Conservation (phyloP, 768 basidiomycete genomes). For the Atractiella rhizophila region DNA sequence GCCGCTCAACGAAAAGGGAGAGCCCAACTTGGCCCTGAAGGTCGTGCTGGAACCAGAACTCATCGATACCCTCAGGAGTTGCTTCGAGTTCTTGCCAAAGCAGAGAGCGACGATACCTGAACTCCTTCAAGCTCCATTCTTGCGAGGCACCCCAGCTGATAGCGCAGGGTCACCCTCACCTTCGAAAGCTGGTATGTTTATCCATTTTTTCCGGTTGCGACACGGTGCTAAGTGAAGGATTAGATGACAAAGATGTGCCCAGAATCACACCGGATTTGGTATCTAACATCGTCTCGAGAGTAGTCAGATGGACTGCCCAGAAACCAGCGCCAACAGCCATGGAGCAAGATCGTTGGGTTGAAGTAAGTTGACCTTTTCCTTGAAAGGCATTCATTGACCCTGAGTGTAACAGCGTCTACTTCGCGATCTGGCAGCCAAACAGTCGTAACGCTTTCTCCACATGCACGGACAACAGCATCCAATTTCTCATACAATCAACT, state of each 20-base stretch:
- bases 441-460: too few relatives aligned
- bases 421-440: too few relatives aligned
- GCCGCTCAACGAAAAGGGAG: slow-evolving; percentile 27
- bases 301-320: slow-evolving; percentile 5
- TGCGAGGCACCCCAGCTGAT: slow-evolving; percentile 1
- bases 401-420: too few relatives aligned
- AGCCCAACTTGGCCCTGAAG: slow-evolving; percentile 40
- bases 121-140: slow-evolving; percentile 36
- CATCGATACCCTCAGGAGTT: slow-evolving; percentile 58
- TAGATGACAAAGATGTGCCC: background rate
- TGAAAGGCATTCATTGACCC: too few relatives aligned
- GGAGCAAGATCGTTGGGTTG: slow-evolving; percentile 10
- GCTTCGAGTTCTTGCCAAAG: slow-evolving; percentile 53
- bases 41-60: slow-evolving; percentile 51
- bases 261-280: slow-evolving; percentile 1
- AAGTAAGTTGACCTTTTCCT: too few relatives aligned
- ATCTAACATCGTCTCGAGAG: slow-evolving; percentile 1
- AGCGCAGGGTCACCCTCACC: background rate
- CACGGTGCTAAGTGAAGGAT: too few relatives aligned
- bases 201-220: too few relatives aligned
- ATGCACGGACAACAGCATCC: too few relatives aligned
- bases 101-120: slow-evolving; percentile 67
- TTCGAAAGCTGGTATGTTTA: background rate
- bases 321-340: background rate
- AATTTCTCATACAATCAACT: too few relatives aligned